Conservation (phyloP, 2,329 filamentous ascomycete genomes). For the Ilyonectria sp. region DNA sequence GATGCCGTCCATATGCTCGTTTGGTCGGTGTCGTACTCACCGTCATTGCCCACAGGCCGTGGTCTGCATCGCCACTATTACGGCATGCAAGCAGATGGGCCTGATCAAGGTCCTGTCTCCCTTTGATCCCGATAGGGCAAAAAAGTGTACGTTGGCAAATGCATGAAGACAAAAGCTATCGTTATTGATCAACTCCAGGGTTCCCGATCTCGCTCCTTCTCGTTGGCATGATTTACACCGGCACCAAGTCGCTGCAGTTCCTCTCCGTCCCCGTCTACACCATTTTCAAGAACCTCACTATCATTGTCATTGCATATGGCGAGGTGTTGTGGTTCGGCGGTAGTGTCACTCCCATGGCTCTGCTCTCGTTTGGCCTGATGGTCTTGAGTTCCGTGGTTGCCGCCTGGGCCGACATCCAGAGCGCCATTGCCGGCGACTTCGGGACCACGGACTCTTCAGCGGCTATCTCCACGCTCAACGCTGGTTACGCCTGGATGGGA, state of each 20-base stretch:
- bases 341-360: constrained; percentile 86
- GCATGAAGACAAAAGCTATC: background rate
- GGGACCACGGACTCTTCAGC: constrained; percentile 74
- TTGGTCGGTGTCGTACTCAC: constrained; percentile 11
- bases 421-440: constrained; percentile 78
- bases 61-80: constrained; percentile 89
- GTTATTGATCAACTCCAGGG: constrained; percentile 70
- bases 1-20: background rate
- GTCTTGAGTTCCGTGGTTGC: constrained; percentile 94
- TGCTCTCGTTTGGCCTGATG: constrained; percentile 97
- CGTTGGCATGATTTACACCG: constrained; percentile 99
- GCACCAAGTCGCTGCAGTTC: constrained; percentile 94
- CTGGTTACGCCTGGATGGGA: constrained; percentile 98
- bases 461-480: constrained; percentile 90
- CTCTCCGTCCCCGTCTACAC: constrained; percentile 99
- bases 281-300: constrained; percentile 99
- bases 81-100: constrained; percentile 83
- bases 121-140: constrained; percentile 91
- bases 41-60: constrained; percentile 73
- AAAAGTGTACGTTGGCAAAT: constrained; percentile 79
- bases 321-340: constrained; percentile 99
- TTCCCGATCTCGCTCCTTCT: constrained; percentile 96
- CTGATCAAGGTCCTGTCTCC: constrained; percentile 86
- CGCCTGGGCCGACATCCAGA: constrained; percentile 96
- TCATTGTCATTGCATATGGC: constrained; percentile 98